These are phyloP conservation scores for Stylosanthes scabra DNA, from an alignment of 331 rosid species.

Conservation along the genomic window DNA sequence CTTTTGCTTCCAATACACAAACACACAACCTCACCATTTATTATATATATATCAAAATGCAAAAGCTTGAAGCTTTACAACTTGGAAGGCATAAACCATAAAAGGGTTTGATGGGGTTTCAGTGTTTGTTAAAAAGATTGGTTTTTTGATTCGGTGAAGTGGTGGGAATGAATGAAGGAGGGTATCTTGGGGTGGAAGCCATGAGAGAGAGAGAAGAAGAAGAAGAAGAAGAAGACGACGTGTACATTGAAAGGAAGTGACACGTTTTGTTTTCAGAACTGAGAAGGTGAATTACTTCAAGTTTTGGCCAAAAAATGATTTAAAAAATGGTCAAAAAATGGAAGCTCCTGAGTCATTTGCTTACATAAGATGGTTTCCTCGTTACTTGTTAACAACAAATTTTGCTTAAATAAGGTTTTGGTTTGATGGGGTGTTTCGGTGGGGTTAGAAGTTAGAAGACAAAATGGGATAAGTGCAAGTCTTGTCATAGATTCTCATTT, in stretches of 20 bases:
- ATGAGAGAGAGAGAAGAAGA: too few species aligned
- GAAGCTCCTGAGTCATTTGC: conserved; percentile 15
- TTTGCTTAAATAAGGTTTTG: not conserved
- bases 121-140: not conserved
- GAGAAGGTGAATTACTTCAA: conserved; percentile 45
- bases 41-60: not conserved
- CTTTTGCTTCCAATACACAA: conserved; percentile 72
- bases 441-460: conserved; percentile 20
- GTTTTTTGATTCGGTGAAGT: not conserved
- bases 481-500: not conserved
- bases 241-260: conserved; percentile 34
- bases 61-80: not conserved
- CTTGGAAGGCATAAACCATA: not conserved
- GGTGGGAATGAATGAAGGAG: conserved; percentile 10
- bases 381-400: not conserved
- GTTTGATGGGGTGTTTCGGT: not conserved
- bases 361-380: conserved; percentile 34
- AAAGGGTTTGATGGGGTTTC: conserved; percentile 34
- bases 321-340: not conserved
- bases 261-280: conserved; percentile 49
- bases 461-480: conserved; percentile 8
- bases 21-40: conserved; percentile 64
- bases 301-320: not conserved
- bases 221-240: too few species aligned
- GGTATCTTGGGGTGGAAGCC: conserved; percentile 3